Conservation (phyloP, 768 basidiomycete genomes). For the Collybiopsis confluens region DNA sequence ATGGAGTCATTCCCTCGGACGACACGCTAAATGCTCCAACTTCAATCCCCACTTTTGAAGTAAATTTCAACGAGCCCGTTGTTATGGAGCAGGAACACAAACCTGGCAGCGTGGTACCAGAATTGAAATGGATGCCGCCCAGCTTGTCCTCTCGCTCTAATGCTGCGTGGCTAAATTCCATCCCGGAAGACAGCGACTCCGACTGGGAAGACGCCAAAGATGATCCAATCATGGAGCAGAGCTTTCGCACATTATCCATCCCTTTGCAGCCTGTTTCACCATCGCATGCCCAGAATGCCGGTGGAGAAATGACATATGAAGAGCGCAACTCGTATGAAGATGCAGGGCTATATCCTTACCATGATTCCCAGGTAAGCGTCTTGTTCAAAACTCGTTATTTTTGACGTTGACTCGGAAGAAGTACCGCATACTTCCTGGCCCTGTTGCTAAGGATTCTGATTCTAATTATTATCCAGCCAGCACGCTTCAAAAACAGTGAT, state of each 20-base stretch:
- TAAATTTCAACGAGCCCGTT: not conserved
- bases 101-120: not conserved
- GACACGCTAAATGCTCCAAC: not conserved
- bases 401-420: not conserved
- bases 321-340: constrained; percentile 29
- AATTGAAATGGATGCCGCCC: constrained; percentile 2
- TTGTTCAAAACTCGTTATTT: not conserved
- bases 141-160: constrained; percentile 3
- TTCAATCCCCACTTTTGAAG: not conserved
- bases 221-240: not conserved
- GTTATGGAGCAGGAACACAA: not conserved
- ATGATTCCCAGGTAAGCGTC: constrained; percentile 23
- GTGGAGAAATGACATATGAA: constrained; percentile 17
- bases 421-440: not conserved
- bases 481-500: no score
- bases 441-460: not conserved
- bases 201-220: constrained; percentile 3
- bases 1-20: constrained; percentile 32
- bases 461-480: no score
- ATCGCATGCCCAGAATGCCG: constrained; percentile 14
- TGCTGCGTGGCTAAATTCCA: not conserved
- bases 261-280: constrained; percentile 23
- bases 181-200: constrained; percentile 1
- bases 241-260: constrained; percentile 15
- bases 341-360: constrained; percentile 24